Conservation (phyloP, 2,329 filamentous ascomycete species). For the Phoma sp. region DNA sequence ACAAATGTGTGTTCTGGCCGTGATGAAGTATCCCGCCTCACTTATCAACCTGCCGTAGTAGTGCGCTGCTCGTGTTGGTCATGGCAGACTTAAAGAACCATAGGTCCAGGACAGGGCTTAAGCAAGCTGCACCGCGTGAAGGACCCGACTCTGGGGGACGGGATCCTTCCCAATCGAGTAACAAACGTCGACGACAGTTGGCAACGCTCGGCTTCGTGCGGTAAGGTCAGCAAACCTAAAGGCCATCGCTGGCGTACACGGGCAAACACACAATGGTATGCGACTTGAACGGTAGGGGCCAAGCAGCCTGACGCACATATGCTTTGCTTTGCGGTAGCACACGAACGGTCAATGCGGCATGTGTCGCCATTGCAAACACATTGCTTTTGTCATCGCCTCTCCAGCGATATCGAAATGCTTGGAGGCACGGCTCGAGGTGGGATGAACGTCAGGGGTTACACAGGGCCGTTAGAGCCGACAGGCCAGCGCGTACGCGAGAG, state of each 20-base stretch:
- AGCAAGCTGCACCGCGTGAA: not conserved
- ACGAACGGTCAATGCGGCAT: not conserved
- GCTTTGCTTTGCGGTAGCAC: no score
- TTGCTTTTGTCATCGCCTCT: constrained; percentile 4
- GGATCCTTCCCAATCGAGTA: not conserved
- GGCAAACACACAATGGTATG: no score
- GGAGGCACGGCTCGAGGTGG: constrained; percentile 5
- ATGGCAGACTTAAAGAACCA: not conserved
- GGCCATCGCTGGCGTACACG: no score
- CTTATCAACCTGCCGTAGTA: constrained; percentile 3
- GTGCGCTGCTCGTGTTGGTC: not conserved
- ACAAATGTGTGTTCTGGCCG: constrained; percentile 5
- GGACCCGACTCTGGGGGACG: not conserved
- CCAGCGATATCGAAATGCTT: not conserved
- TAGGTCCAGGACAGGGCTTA: no score
- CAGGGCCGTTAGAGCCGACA: constrained; percentile 4
- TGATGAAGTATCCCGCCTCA: not conserved
- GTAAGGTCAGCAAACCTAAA: no score
- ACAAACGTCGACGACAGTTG: not conserved
- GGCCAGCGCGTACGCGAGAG: not conserved
- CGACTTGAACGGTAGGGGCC: no score
- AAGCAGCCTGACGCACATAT: no score
- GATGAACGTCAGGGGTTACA: constrained; percentile 12
- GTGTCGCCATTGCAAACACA: not conserved
- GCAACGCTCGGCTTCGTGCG: not conserved